These are phyloP conservation scores for Aspergillus hiratsukae DNA, from an alignment of 2,329 filamentous ascomycete genomes.

Conservation along the genomic window DNA sequence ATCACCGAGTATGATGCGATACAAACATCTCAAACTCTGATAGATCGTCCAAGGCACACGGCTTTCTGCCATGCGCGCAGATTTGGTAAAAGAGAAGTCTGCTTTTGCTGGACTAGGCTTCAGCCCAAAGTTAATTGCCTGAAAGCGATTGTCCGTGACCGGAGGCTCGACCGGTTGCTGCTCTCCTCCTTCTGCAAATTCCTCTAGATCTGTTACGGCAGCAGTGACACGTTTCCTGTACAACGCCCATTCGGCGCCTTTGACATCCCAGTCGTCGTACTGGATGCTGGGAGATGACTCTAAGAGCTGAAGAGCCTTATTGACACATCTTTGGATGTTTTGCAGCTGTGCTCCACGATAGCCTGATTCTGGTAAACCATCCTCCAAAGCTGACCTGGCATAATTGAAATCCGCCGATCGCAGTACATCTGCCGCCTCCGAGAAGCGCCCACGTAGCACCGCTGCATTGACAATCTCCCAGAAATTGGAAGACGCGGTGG, in stretches of 20 bases:
- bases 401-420: constrained; percentile 72
- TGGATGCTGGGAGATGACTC: constrained; percentile 66
- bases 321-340: constrained; percentile 69
- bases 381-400: constrained; percentile 60
- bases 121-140: constrained; percentile 46
- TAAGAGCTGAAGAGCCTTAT: constrained; percentile 64
- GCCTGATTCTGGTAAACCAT: constrained; percentile 59
- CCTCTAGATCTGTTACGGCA: constrained; percentile 65
- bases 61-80: constrained; percentile 70
- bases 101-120: constrained; percentile 36
- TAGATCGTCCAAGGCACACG: constrained; percentile 88
- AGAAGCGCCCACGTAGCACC: constrained; percentile 70
- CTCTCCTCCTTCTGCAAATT: constrained; percentile 72
- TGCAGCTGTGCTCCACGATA: constrained; percentile 74
- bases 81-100: constrained; percentile 61
- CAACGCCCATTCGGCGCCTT: constrained; percentile 73
- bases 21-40: constrained; percentile 74
- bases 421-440: constrained; percentile 63
- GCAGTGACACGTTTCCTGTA: constrained; percentile 73
- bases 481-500: constrained; percentile 70
- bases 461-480: constrained; percentile 79
- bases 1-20: constrained; percentile 74
- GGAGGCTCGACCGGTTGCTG: constrained; percentile 39
- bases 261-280: constrained; percentile 71
- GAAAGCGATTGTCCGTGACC: constrained; percentile 41